Conservation (phyloP, 2,329 filamentous ascomycete species). For the Paracoccidioides lutzii region DNA sequence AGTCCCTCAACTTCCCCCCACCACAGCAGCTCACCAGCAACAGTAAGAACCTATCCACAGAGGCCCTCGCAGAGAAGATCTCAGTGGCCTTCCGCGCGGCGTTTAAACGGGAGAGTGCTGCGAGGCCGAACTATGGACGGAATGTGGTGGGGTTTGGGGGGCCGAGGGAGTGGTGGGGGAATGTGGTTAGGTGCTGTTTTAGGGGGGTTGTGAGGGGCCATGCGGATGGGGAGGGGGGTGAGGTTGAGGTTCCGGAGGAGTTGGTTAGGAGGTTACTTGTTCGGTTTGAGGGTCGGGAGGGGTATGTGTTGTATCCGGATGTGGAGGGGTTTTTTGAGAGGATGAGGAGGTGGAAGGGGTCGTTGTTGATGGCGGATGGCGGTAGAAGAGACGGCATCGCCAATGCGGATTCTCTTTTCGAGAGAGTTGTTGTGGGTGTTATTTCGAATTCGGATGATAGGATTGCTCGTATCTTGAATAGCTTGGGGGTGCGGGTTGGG, state of each 20-base stretch:
- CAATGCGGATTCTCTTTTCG: conserved; percentile 13
- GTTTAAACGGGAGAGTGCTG: conserved; percentile 24
- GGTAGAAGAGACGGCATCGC: background rate
- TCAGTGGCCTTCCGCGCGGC: conserved; percentile 16
- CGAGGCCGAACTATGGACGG: conserved; percentile 34
- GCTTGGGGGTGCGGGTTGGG: conserved; percentile 28
- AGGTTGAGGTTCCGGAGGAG: conserved; percentile 19
- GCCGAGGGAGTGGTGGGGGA: conserved; percentile 33
- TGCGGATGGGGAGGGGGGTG: conserved; percentile 4
- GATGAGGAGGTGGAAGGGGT: conserved; percentile 17
- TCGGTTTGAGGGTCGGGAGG: conserved; percentile 28
- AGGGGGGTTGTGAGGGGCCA: conserved; percentile 5
- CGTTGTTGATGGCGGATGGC: conserved; percentile 5
- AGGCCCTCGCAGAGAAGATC: conserved; percentile 7
- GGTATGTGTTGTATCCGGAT: conserved; percentile 31
- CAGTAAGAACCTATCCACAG: conserved; percentile 17
- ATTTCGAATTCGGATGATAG: conserved; percentile 37
- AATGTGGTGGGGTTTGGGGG: conserved; percentile 23
- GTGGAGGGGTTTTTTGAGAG: conserved; percentile 24
- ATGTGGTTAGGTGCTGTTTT: conserved; percentile 30
- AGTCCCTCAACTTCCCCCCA: conserved; percentile 20
- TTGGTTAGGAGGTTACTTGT: conserved; percentile 25
- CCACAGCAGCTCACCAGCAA: conserved; percentile 1
- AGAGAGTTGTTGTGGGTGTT: conserved; percentile 29
- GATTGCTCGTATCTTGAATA: conserved; percentile 26